phyloP scores from a whole-genome alignment of 495 filamentous ascomycete species.

The Penicillium coprophilum region DNA sequence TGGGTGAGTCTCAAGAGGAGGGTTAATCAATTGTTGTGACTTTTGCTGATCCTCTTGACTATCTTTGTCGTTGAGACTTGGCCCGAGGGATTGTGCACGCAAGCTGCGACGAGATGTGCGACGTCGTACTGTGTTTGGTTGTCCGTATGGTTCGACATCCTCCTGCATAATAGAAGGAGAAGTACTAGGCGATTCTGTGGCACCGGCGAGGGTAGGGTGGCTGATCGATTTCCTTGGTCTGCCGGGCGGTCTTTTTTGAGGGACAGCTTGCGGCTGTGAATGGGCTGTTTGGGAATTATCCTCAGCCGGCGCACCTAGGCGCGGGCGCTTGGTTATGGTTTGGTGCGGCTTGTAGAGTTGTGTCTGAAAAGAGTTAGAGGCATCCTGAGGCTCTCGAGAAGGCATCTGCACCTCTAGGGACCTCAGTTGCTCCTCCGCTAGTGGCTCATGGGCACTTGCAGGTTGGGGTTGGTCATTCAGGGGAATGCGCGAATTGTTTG shows the following conservation, averaged over 20 bases:
- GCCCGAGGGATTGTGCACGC: conserved; percentile 14
- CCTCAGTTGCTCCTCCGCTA: background rate
- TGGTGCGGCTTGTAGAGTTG: conserved; percentile 9
- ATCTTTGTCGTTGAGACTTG: background rate
- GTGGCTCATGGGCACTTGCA: background rate
- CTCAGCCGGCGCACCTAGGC: conserved; percentile 23
- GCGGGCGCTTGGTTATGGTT: conserved; percentile 34
- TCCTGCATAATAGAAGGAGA: conserved; percentile 2
- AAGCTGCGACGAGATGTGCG: conserved; percentile 19
- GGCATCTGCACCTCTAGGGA: conserved; percentile 14
- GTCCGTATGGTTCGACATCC: conserved; percentile 1
- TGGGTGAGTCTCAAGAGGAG: background rate
- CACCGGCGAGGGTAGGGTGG: conserved; percentile 19
- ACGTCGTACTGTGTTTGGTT: background rate
- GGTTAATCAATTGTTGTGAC: background rate
- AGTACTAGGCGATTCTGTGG: conserved; percentile 16
- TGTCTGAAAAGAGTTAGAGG: background rate
- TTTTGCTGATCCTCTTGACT: background rate
- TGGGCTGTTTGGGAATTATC: conserved; percentile 1
- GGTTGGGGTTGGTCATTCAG: conserved; percentile 24
- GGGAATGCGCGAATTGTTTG: conserved; percentile 27
- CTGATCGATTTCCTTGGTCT: conserved; percentile 38
- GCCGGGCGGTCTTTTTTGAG: conserved; percentile 22
- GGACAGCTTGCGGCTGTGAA: background rate
- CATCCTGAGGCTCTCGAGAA: background rate